Evolutionary conservation across 129 eudicot species (phyloP), one percentile per base, ranked within the genome.

Genomic region (Flaveria trinervia): DNA sequence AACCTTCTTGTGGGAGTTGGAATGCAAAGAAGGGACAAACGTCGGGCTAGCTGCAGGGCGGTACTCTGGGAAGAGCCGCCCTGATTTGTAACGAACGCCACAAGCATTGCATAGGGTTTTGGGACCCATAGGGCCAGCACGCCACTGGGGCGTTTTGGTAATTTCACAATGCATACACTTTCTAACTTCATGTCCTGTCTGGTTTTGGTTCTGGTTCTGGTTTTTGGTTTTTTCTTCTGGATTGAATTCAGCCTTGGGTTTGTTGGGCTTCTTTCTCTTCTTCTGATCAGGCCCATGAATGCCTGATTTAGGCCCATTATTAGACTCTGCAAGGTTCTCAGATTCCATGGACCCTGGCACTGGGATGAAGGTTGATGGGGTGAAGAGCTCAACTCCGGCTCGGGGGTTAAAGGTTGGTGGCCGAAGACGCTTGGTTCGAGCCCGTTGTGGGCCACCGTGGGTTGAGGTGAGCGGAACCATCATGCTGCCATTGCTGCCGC

Each of bases 11-110:
- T 94, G 98, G 9, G 98, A 94, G 56, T 94, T 94, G 8, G 98
- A 94, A 85, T 94, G 98, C 80, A 94, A 4, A 0, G 96, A 68
- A 1, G 97, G 93, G 23, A 87, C 88, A 52, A 94, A 94, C 4
- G 97, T 93, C 0, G 97, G 98, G 33, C 98, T 93, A 7, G 98
- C 98, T 3, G 98, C 98, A 2, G 98, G 98, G 11, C 98, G 89
- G 68, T 93, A 93, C 89, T 93, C 98, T 0, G 98, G 98, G 86
- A 80, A 91, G 69, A 93, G 86, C 46, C 98, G 71, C 22, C 98
- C 98, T 0, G 97, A 90, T 77, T 93, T 93, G 90, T 89, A 84
- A 45, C 98, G 98, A 9, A 93, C 98, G 18, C 98, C 98, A 56
- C 98, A 93, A 2, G 98, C 98, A 41, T 93, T 93, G 86, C 98